Evolutionary conservation across 768 basidiomycete genomes (phyloP), one percentile per base, ranked within the genome.

Genomic region (Rhodotorula kratochvilovae): DNA sequence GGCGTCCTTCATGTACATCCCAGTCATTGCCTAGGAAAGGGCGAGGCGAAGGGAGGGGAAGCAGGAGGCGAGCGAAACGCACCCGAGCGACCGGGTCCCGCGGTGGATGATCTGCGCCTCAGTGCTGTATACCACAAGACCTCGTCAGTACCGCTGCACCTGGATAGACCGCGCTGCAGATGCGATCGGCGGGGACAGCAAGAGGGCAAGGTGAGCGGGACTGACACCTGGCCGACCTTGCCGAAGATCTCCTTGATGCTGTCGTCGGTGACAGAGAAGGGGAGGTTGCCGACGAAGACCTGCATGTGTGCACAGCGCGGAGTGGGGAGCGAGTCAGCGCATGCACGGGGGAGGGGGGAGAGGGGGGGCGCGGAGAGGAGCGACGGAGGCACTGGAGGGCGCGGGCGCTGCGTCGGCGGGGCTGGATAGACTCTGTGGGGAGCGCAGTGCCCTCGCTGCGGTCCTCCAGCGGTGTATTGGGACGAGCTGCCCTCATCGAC

Each of bases 241-340:
- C 85, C 89, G 85, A 94, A 95, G 85, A 95, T 89, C 82, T 90
- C 84, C 88, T 87, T 90, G 84, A 95, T 89, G 87, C 90, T 90
- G 83, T 91, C 89, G 85, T 92, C 90, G 85, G 89, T 91, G 77
- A 90, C 92, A 80, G 87, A 85, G 83, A 93, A 95, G 84, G 91
- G 87, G 85, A 95, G 91, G 84, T 95, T 95, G 78, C 92, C 92
- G 80, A 88, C 90, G 82, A 94, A 94, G 84, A 92, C 90, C 91
- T 93, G 31, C 60, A 35, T 61, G 31, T 19, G 17, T 25, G 48
- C 39, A 62, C 61, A 58, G 61, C 5, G 51, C 21, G 39, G 6
- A 43, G 36, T 2, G 19, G 53, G 25, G 0, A 6, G 36, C n/a
- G n/a, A n/a, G 29, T 33, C 17, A n/a, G 64, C 39, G 46, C 48